Percentiles rank a stretch among this genome's conserved stretches.
These are phyloP conservation scores for Cyamopsis tetragonoloba DNA, from an alignment of 306 rosid genomes.

Conservation along the genomic window DNA sequence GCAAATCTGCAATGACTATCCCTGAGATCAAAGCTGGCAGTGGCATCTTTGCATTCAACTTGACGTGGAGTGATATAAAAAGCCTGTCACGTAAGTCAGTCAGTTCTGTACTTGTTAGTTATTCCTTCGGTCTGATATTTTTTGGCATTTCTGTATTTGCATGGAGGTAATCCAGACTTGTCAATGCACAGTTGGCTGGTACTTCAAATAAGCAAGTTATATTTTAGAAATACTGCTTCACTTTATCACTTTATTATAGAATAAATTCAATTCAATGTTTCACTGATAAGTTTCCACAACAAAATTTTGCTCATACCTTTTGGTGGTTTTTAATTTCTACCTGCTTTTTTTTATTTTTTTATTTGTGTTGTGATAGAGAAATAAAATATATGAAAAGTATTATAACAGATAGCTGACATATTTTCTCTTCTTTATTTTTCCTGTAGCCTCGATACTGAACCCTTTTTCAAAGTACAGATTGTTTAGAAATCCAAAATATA, in stretches of 20 bases:
- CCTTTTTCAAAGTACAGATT: conserved; percentile 33
- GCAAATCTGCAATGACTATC: conserved; percentile 26
- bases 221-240: neutral
- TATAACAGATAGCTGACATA: conserved; percentile 19
- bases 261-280: neutral
- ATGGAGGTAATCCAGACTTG: conserved; percentile 3
- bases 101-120: conserved; percentile 21
- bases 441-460: conserved; percentile 63
- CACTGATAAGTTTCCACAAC: conserved; percentile 8
- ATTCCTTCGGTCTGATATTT: neutral
- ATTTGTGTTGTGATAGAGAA: neutral
- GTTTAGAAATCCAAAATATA: conserved; percentile 57
- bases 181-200: neutral
- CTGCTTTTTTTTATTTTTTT: conserved; percentile 7
- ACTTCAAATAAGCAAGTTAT: conserved; percentile 1
- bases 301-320: neutral
- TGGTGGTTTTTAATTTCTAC: conserved; percentile 11
- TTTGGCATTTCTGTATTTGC: conserved; percentile 13
- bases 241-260: no score
- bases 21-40: conserved; percentile 46
- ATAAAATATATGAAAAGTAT: neutral
- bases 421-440: conserved; percentile 18
- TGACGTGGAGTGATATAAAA: conserved; percentile 63
- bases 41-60: conserved; percentile 72
- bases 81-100: conserved; percentile 59